Evolutionary conservation across 345 rosid species (phyloP), one percentile per base, ranked within the genome.

Genomic region (Erysimum cheiranthoides): DNA sequence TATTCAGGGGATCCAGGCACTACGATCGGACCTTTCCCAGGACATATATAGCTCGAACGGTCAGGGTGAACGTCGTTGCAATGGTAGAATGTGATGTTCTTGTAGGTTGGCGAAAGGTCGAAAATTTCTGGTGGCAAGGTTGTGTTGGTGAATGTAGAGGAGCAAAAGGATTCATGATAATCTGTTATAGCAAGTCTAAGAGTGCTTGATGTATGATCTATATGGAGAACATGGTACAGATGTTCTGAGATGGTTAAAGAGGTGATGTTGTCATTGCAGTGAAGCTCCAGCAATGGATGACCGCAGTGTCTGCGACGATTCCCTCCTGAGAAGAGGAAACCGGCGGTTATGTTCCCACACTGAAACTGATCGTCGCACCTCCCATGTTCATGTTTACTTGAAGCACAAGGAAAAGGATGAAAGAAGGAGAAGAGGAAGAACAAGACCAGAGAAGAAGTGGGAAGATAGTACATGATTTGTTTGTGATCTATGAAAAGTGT

Each of bases 321-420:
- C 3, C 5, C 38, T 60, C 90, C 87, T 79, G 65, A 73, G 70
- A 88, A 84, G 49, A 89, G 88, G 63, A 39, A 88, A 6, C 57
- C 43, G 0, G 67, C 73, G 0, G 27, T 7, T 68, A 84, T 1
- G 0, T 35, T 4, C 27, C 87, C 85, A n/a, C 90, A 88, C n/a
- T 5, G 6, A 50, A 81, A 86, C 31, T 0, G 9, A 17, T 1
- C 0, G 1, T 35, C 0, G 0, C 51, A 47, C 18, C 78, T 72
- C 4, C 1, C 13, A 14, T 0, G 0, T 0, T 71, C 71, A 17
- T 35, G 6, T 65, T 52, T 4, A 61, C 73, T 47, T 66, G 71
- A 28, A 18, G 61, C 27, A 30, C 62, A 54, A 34, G 73, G 28
- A 12, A 51, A 8, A 16, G 1, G 9, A 43, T 45, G 17, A 12